phyloP scores from a whole-genome alignment of 108 stramenopile genomes.

The Cylindrotheca fusiformis region DNA sequence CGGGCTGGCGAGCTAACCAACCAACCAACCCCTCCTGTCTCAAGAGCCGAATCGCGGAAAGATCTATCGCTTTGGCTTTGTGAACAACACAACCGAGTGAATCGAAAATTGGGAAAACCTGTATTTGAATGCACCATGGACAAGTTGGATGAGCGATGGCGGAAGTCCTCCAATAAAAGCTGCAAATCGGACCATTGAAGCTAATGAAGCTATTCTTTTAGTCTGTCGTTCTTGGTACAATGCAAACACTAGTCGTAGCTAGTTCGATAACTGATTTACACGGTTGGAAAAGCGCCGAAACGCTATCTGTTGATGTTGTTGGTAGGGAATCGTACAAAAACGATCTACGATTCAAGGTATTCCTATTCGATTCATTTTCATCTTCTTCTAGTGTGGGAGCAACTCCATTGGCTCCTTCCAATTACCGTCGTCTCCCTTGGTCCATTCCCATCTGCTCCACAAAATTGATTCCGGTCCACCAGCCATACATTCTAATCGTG shows the following conservation, averaged over 20 bases:
- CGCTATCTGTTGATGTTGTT: too few relatives aligned
- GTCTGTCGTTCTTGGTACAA: too few relatives aligned
- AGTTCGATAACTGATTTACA: too few relatives aligned
- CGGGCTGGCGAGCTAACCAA: too few relatives aligned
- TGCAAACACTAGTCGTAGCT: too few relatives aligned
- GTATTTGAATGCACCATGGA: conserved; percentile 69
- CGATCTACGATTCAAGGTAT: too few relatives aligned
- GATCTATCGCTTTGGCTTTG: conserved; percentile 84
- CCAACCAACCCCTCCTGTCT: too few relatives aligned
- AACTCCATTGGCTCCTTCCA: conserved; percentile 20
- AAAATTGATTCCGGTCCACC: conserved; percentile 51
- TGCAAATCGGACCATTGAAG: conserved; percentile 36
- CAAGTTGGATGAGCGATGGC: conserved; percentile 82
- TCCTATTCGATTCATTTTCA: too few relatives aligned
- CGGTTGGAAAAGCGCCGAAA: too few relatives aligned
- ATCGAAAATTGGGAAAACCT: conserved; percentile 78
- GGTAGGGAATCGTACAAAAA: too few relatives aligned
- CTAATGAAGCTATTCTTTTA: too few relatives aligned
- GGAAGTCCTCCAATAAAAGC: conserved; percentile 64
- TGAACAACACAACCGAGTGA: conserved; percentile 84
- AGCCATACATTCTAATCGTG: conserved; percentile 46
- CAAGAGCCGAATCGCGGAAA: conserved; percentile 61
- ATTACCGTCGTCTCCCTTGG: neutral
- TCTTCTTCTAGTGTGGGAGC: conserved; percentile 16
- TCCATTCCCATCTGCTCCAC: conserved; percentile 69